These are phyloP conservation scores for Fraxinus platypoda DNA, from an alignment of 305 asterid genomes.

Conservation along the genomic window DNA sequence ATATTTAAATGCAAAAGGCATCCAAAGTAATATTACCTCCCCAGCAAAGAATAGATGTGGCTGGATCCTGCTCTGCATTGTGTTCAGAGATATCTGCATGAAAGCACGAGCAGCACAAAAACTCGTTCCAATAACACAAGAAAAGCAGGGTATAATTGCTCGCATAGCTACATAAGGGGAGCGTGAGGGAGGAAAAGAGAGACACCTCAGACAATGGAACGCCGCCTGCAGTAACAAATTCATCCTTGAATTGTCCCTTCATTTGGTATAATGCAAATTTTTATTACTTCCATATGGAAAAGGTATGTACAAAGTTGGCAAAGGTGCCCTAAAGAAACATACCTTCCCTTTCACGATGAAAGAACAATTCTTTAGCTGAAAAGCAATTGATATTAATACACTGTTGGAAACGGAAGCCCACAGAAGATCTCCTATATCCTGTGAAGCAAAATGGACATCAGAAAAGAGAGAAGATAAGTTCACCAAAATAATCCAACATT, in stretches of 20 bases:
- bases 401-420: slow-evolving; percentile 83
- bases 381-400: slow-evolving; percentile 47
- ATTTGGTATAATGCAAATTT: slow-evolving; percentile 10
- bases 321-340: slow-evolving; percentile 10
- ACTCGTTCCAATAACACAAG: background rate
- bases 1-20: background rate
- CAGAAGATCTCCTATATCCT: slow-evolving; percentile 57
- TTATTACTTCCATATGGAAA: slow-evolving; percentile 12
- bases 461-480: background rate
- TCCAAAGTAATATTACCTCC: slow-evolving; percentile 53
- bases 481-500: slow-evolving; percentile 23
- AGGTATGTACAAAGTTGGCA: background rate
- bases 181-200: slow-evolving; percentile 21
- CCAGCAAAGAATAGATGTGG: slow-evolving; percentile 79
- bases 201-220: slow-evolving; percentile 92
- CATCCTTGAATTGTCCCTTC: slow-evolving; percentile 96
- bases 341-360: slow-evolving; percentile 83
- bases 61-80: slow-evolving; percentile 80
- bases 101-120: slow-evolving; percentile 14
- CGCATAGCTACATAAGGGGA: background rate
- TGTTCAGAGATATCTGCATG: slow-evolving; percentile 63
- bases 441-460: slow-evolving; percentile 30
- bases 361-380: slow-evolving; percentile 57
- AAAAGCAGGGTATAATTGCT: background rate
- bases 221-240: slow-evolving; percentile 96